Evolutionary conservation across 1,284 basidiomycete genomes (phyloP).

Genomic region (Cystobasidiaceae sp.): DNA sequence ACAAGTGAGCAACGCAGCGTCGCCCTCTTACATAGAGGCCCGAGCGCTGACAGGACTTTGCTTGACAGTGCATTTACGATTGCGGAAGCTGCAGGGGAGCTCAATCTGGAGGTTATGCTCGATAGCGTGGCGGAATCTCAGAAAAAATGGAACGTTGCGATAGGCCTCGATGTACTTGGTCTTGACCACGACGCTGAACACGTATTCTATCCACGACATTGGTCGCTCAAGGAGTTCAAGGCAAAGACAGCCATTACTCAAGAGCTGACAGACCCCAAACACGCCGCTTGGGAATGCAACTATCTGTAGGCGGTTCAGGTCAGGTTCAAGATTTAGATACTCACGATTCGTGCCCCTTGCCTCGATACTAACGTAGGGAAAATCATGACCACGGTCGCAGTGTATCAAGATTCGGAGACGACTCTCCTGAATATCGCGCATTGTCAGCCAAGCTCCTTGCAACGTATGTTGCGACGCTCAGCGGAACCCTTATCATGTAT

Average conservation of each 20-base stretch:
- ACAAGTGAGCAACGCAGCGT: constrained; percentile 47
- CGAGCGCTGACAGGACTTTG: background rate
- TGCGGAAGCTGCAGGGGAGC: background rate
- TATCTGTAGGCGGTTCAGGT: background rate
- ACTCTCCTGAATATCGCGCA: constrained; percentile 55
- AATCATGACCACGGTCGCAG: constrained; percentile 63
- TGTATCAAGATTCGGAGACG: constrained; percentile 62
- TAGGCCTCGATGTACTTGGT: too few relatives aligned
- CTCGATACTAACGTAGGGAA: constrained; percentile 45
- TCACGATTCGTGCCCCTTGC: background rate
- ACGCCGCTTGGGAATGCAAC: background rate
- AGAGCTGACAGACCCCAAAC: background rate
- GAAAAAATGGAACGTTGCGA: background rate
- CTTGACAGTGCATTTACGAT: background rate
- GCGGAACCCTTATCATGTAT: constrained; percentile 65
- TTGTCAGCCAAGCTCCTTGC: constrained; percentile 61
- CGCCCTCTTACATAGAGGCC: too few relatives aligned
- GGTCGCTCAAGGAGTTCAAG: too few relatives aligned
- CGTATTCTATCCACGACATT: too few relatives aligned
- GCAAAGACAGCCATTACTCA: background rate
- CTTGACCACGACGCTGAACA: too few relatives aligned
- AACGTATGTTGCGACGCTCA: constrained; percentile 57
- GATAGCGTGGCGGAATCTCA: background rate
- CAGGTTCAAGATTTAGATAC: background rate
- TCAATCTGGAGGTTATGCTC: background rate